Conservation (phyloP, 106 monocot species). For the Dendrobium catenatum region DNA sequence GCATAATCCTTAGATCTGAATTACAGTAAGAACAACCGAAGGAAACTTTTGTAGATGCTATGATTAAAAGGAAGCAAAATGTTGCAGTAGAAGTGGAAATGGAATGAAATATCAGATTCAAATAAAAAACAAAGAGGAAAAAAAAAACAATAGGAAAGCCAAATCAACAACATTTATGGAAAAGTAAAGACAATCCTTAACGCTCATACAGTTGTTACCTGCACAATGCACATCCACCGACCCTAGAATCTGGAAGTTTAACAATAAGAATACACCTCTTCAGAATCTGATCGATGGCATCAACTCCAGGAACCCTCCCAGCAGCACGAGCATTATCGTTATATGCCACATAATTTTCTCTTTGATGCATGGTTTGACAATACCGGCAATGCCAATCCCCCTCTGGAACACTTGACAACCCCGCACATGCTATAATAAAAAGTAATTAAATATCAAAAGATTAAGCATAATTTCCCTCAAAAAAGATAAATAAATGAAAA, state of each 20-base stretch:
- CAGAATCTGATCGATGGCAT: slow-evolving; percentile 78
- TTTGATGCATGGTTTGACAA: slow-evolving; percentile 56
- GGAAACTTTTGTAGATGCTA: not conserved
- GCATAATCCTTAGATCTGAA: slow-evolving; percentile 69
- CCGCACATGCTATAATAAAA: slow-evolving; percentile 56
- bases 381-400: slow-evolving; percentile 85
- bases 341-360: slow-evolving; percentile 27
- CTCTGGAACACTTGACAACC: slow-evolving; percentile 38
- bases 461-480: not conserved
- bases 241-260: slow-evolving; percentile 37
- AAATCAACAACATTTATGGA: not conserved
- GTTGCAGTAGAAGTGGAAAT: not conserved
- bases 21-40: not conserved
- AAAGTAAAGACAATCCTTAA: not conserved
- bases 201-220: slow-evolving; percentile 28
- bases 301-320: slow-evolving; percentile 82
- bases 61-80: not conserved
- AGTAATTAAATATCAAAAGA: not conserved
- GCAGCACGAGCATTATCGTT: slow-evolving; percentile 86
- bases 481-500: not conserved
- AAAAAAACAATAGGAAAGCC: not conserved
- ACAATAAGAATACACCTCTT: slow-evolving; percentile 68
- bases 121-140: not conserved
- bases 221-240: slow-evolving; percentile 79
- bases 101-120: not conserved